Percentiles rank a stretch among this genome's conserved stretches.
Conservation (phyloP, 768 basidiomycete genomes). For the Lepiota subincarnata region DNA sequence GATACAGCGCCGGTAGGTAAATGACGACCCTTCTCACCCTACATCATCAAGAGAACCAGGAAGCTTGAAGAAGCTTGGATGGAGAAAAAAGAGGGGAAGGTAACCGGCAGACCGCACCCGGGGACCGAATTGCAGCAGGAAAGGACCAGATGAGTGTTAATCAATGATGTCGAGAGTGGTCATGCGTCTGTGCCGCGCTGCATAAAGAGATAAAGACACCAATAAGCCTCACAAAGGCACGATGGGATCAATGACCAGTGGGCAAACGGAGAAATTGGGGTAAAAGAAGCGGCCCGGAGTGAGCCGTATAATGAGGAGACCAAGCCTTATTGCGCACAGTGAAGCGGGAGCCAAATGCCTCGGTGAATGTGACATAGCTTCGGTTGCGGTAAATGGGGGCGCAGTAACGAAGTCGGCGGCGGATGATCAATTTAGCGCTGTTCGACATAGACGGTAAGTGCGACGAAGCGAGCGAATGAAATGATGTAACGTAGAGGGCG, state of each 20-base stretch:
- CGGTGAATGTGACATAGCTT: too few species aligned
- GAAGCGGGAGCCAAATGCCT: too few species aligned
- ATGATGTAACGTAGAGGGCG: neutral
- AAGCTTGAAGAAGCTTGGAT: conserved; percentile 10
- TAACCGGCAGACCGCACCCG: conserved; percentile 9
- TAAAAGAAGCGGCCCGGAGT: neutral
- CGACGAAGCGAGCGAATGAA: too few species aligned
- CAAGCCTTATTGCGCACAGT: too few species aligned
- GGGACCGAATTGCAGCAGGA: conserved; percentile 3
- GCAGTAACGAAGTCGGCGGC: too few species aligned
- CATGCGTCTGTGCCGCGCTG: neutral
- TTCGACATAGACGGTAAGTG: too few species aligned
- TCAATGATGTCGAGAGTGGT: neutral
- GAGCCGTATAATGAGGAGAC: neutral
- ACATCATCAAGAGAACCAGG: conserved; percentile 9
- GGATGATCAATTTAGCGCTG: too few species aligned
- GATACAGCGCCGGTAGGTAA: conserved; percentile 1
- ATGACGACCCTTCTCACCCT: conserved; percentile 3
- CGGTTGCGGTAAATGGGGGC: too few species aligned
- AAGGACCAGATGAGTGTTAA: conserved; percentile 1
- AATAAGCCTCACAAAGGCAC: conserved; percentile 3
- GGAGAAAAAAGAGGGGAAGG: conserved; percentile 3
- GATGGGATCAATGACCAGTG: neutral
- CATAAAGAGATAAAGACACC: neutral
- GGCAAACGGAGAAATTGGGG: neutral